Evolutionary conservation across 257 asterid species (phyloP), one percentile per base, ranked within the genome.

Genomic region (Hygrophila difformis): DNA sequence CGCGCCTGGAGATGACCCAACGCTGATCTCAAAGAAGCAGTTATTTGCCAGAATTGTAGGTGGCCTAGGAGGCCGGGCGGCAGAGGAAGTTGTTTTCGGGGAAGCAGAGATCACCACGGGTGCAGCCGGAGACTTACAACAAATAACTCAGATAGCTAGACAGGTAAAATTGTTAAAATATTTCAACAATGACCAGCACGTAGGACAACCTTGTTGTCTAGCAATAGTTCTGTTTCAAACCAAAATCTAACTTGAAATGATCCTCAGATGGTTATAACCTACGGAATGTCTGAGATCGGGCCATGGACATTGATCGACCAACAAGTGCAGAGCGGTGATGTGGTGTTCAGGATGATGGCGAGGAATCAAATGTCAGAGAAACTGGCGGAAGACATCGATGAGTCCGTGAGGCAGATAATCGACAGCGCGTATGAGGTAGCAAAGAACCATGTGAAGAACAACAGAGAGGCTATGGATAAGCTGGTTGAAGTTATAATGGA

Each of bases 261-360:
- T 6, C 10, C 42, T 24, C 69, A 78, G 81, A 83, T 79, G 91
- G 87, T 79, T 13, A 67, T 70, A 21, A 42, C 64, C 45, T 72
- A 67, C 35, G 94, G 94, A 22, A 79, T 83, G 94, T 83, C 94
- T 4, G 87, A 83, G 67, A 67, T 76, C 12, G 82, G 91, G 8
- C 84, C 92, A 8, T 79, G 82, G 84, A 53, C 77, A 2, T 33
- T 79, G 68, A 48, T 57, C 8, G 82, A 76, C 49, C 82, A 79
- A 44, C 61, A 59, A n/a, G 64, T 33, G 3, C 87, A 71, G 61
- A 82, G 79, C 63, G 38, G 87, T n/a, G 94, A 82, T 46, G 24
- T 82, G 51, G 86, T 82, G 37, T 21, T 82, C 40, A 74, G 94
- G 53, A 82, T 76, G 92, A 52, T 82, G 2, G 76, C 84, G 6